Base-by-base conservation (phyloP, 2,329 filamentous ascomycete genomes). In the Scytalidium sp. region DNA sequence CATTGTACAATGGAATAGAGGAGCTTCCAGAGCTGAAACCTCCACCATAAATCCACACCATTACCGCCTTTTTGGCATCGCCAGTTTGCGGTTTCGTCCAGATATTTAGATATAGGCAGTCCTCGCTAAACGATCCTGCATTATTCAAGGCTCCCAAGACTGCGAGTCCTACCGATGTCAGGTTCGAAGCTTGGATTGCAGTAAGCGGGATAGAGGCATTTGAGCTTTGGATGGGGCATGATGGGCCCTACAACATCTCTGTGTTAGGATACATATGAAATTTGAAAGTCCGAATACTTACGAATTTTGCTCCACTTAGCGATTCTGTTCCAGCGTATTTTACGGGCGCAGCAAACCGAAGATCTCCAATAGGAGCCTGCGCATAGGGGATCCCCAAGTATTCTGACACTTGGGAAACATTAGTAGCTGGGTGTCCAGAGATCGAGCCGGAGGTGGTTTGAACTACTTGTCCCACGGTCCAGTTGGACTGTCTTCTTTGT, bases 31-130 rank as follows among this genome's bases (percentile, higher is more conserved):
- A 60, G 2, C 58, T 56, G 46, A 71, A 73, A 1, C 61, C 68
- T 11, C 73, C 72, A 3, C 72, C 72, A 41, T 70, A 64, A 15
- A 75, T 66, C 64, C 68, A 75, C 8, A 75, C 63, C 36, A 75
- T 54, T 17, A 75, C 72, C 6, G 73, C 61, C 41, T 70, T 73
- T 27, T 63, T 59, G 22, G 49, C 40, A 4, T 61, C 57, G 6
- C 59, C 56, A 3, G 51, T 52, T 32, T 64, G 53, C 13, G 60
- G 48, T 17, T 64, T 66, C 20, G 64, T 52, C 69, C 66, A 70
- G 15, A 70, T 55, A 39, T 70, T 69, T 19, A 71, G 42, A 3
- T 63, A 64, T 2, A 71, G 54, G 43, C 67, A 70, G 51, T 70
- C 67, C 42, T 71, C 67, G 45, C 60, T 60, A 32, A 44, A 52